Conservation (phyloP, 2,329 filamentous ascomycete genomes). For the Arthrocladium fulminans region DNA sequence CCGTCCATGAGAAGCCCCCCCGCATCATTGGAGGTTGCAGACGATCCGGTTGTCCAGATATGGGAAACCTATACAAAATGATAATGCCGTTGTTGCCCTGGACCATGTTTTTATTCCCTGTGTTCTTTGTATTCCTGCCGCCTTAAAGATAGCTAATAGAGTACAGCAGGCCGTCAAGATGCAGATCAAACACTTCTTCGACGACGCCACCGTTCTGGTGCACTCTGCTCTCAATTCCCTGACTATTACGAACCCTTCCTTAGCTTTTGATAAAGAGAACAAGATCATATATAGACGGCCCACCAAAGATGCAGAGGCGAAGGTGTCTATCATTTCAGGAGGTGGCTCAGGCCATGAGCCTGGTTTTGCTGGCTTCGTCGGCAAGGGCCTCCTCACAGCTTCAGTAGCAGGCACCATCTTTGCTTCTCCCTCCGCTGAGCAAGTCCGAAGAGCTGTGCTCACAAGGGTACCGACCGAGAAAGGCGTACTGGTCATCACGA, state of each 20-base stretch:
- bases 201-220: constrained; percentile 49
- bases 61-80: neutral
- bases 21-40: neutral
- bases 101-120: neutral
- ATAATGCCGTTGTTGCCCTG: neutral
- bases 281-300: constrained; percentile 76
- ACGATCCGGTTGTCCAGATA: neutral
- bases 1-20: neutral
- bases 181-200: constrained; percentile 21
- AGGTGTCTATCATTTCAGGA: constrained; percentile 77
- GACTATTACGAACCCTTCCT: constrained; percentile 73
- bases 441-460: constrained; percentile 68
- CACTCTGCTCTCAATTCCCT: constrained; percentile 65
- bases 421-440: constrained; percentile 70
- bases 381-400: constrained; percentile 67
- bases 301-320: constrained; percentile 38
- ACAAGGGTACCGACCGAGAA: constrained; percentile 60
- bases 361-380: constrained; percentile 77
- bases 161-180: constrained; percentile 4
- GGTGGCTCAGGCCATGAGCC: constrained; percentile 84
- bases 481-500: constrained; percentile 75
- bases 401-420: constrained; percentile 84
- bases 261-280: constrained; percentile 67
- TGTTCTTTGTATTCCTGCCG: neutral
- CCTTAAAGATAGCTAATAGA: neutral